Conservation (phyloP, 2,329 filamentous ascomycete species). For the Talaromyces sp. region DNA sequence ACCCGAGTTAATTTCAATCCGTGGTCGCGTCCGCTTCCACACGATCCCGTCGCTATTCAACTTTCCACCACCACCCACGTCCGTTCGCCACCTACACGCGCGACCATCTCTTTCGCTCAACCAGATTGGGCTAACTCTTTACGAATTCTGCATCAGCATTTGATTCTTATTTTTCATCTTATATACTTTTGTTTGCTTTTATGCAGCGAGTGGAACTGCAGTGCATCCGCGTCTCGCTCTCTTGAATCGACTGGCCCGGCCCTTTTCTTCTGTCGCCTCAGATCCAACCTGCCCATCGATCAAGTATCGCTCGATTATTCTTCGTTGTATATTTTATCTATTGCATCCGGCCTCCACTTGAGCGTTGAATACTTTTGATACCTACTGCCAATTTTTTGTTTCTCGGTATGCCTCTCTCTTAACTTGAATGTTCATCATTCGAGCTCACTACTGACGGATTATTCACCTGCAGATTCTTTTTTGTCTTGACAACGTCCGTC, state of each 20-base stretch:
- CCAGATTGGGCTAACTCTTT: background rate
- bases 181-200: slow-evolving; percentile 19
- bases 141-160: background rate
- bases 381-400: slow-evolving; percentile 1
- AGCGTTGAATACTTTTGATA: background rate
- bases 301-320: slow-evolving; percentile 4
- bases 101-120: background rate
- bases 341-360: background rate
- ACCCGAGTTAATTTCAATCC: background rate
- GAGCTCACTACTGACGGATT: background rate
- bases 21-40: slow-evolving; percentile 3
- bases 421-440: background rate
- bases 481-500: background rate
- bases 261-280: background rate
- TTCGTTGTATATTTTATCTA: slow-evolving; percentile 17
- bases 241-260: background rate
- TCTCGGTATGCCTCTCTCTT: background rate
- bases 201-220: slow-evolving; percentile 27
- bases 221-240: slow-evolving; percentile 24
- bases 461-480: background rate
- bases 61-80: background rate
- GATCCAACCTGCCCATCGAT: slow-evolving; percentile 12
- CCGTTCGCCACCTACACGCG: background rate
- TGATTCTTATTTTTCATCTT: slow-evolving; percentile 10
- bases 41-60: background rate